Conservation (phyloP, 192 early-diverging fungal genomes). For the Chytriomyces hyalinus region DNA sequence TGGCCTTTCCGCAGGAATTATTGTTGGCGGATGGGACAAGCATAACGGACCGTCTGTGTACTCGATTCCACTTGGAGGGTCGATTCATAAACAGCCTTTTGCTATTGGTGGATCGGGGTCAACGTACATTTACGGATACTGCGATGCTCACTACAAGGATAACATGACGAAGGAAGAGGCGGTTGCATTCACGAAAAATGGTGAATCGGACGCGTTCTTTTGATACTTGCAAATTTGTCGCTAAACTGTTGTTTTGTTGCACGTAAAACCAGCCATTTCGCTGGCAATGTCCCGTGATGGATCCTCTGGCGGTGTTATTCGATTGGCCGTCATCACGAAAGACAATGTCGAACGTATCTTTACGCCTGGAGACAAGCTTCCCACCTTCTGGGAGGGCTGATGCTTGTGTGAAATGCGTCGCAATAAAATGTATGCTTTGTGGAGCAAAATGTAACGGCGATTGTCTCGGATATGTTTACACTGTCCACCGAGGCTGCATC, state of each 20-base stretch:
- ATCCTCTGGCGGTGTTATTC: constrained; percentile 94
- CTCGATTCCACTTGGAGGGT: constrained; percentile 90
- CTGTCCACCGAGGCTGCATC: too few species aligned
- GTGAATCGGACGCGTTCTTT: constrained; percentile 50
- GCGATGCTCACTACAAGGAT: constrained; percentile 82
- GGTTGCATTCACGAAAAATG: constrained; percentile 92
- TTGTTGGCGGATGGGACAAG: constrained; percentile 97
- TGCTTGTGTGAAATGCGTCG: background rate
- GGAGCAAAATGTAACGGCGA: too few species aligned
- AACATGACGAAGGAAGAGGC: constrained; percentile 87
- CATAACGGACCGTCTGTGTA: constrained; percentile 87
- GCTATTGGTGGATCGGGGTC: constrained; percentile 95
- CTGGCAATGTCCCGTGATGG: constrained; percentile 96
- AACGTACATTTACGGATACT: constrained; percentile 97
- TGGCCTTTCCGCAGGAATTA: constrained; percentile 86
- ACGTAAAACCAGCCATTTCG: constrained; percentile 68
- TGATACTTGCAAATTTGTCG: background rate
- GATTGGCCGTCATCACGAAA: constrained; percentile 91
- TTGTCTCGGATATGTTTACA: too few species aligned
- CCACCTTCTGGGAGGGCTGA: constrained; percentile 60
- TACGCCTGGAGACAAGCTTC: constrained; percentile 73
- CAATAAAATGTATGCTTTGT: too few species aligned
- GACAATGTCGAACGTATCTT: constrained; percentile 87
- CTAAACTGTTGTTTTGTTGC: constrained; percentile 1
- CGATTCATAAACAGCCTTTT: constrained; percentile 89